A percentile compares a stretch with the other conserved stretches of the same genome.
These are phyloP conservation scores for Aspergillus sp. DNA, from an alignment of 2,329 filamentous ascomycete genomes.

Conservation along the genomic window DNA sequence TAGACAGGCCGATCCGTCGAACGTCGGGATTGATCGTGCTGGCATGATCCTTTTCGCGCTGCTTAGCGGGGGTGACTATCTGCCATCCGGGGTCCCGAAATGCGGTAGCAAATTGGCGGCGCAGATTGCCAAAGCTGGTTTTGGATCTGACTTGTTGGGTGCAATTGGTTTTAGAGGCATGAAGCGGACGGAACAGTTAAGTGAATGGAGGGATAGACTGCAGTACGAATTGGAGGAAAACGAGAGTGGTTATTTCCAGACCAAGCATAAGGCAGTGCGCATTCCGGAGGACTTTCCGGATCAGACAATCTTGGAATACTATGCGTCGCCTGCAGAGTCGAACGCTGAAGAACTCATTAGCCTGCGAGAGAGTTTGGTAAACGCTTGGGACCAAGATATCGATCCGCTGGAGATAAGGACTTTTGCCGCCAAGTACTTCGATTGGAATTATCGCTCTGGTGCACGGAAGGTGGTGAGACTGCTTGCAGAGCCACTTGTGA, in stretches of 20 bases:
- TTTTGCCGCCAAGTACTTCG: conserved; percentile 72
- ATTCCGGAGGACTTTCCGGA: conserved; percentile 80
- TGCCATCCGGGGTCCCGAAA: conserved; percentile 76
- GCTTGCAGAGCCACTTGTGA: conserved; percentile 67
- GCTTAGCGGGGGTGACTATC: conserved; percentile 92
- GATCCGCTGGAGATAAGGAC: conserved; percentile 60
- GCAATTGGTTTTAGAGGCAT: conserved; percentile 47
- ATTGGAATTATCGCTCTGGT: conserved; percentile 71
- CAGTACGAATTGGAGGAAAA: conserved; percentile 74
- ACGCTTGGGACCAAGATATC: conserved; percentile 53
- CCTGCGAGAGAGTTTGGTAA: conserved; percentile 44
- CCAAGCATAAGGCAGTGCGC: conserved; percentile 61
- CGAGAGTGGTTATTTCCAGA: conserved; percentile 69
- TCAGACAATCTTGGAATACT: conserved; percentile 70
- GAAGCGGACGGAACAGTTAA: conserved; percentile 35
- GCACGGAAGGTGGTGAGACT: conserved; percentile 78
- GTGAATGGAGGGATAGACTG: conserved; percentile 63
- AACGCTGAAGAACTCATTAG: conserved; percentile 47
- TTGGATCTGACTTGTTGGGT: conserved; percentile 61
- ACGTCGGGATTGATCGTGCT: conserved; percentile 57
- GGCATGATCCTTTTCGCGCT: conserved; percentile 91
- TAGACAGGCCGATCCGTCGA: conserved; percentile 13
- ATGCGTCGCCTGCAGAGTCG: conserved; percentile 80
- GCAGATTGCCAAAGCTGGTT: conserved; percentile 81
- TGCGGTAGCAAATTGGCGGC: conserved; percentile 84